A percentile compares a stretch with the other conserved stretches of the same genome.
Conservation (phyloP, 352 stramenopile species). For the Pythium sukuiense region DNA sequence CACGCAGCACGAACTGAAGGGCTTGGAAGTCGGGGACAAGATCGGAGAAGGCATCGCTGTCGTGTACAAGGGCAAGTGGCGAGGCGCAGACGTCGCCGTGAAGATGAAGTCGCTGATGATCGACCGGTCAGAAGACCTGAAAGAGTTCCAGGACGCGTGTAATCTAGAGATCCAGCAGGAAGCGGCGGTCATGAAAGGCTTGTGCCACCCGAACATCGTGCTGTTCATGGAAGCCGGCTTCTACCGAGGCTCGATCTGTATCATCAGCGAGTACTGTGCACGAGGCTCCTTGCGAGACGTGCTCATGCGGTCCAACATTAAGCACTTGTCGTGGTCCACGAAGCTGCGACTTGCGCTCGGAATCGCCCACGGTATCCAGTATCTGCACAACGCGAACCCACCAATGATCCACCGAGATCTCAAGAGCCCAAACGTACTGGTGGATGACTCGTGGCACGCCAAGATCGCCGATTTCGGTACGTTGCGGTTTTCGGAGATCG, state of each 20-base stretch:
- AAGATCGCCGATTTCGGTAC: conserved; percentile 92
- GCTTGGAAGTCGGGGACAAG: conserved; percentile 79
- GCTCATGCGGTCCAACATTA: conserved; percentile 74
- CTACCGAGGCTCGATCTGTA: conserved; percentile 88
- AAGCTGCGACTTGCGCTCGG: conserved; percentile 76
- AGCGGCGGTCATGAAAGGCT: conserved; percentile 74
- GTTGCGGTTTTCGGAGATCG: conserved; percentile 84
- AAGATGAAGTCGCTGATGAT: conserved; percentile 91
- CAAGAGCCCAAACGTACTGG: conserved; percentile 89
- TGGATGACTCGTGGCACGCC: conserved; percentile 87
- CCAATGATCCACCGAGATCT: conserved; percentile 91
- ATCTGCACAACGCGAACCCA: conserved; percentile 87
- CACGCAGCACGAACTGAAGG: conserved; percentile 73
- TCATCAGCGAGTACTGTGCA: conserved; percentile 95
- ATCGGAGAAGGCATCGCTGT: conserved; percentile 85
- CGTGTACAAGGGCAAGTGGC: conserved; percentile 96
- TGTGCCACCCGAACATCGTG: conserved; percentile 87
- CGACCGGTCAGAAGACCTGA: conserved; percentile 56
- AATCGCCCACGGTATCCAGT: conserved; percentile 87
- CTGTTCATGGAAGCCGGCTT: conserved; percentile 89
- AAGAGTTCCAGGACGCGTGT: conserved; percentile 78
- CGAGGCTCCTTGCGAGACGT: conserved; percentile 95
- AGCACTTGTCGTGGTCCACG: conserved; percentile 77
- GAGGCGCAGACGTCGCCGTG: conserved; percentile 93
- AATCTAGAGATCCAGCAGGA: conserved; percentile 86